Base-by-base conservation (phyloP, 2,329 filamentous ascomycete species). In the Alternaria triticina region DNA sequence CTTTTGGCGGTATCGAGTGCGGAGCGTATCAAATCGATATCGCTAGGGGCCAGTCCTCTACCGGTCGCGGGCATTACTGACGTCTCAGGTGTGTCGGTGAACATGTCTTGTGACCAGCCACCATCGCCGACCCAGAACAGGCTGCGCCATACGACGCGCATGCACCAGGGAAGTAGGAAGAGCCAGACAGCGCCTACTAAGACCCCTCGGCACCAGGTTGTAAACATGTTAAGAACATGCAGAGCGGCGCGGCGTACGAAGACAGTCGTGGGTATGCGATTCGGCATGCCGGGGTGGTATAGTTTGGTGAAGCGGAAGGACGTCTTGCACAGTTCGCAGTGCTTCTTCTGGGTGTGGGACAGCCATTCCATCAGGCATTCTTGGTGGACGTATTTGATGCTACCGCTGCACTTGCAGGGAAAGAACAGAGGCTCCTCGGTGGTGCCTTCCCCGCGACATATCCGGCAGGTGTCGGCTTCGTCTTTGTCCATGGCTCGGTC, bases 261-360 rank as follows among this genome's bases (percentile, higher is more conserved):
- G 66, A 99, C 85, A 51, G 90, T 87, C 44, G 90, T 86, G 0
- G 96, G 96, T 13, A 99, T 86, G 12, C 88, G 89, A 66, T 88
- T 87, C 2, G 96, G 96, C 96, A 99, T 99, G 76, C 94, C 88
- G 5, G 94, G 93, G 65, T 94, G 90, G 83, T 99, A 99, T 43
- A 99, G 88, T 82, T 99, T 99, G 57, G 96, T 99, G 84, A 99
- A 99, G 64, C 94, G 92, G 77, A 98, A 99, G 0, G 94, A 90
- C 3, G 96, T 99, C 84, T 99, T 99, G 89, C 96, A 99, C 36
- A 99, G 89, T 83, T 99, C 96, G 85, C 96, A 99, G 84, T 99
- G 92, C 81, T 98, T 98, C 87, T 99, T 99, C 79, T 99, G 94
- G 2, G 96, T 98, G 81, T 99, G 96, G 54, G 94, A 95, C 22